Evolutionary conservation across 371 early-diverging fungal genomes (phyloP), one percentile per base, ranked within the genome.

Genomic region (Circinella umbellata): DNA sequence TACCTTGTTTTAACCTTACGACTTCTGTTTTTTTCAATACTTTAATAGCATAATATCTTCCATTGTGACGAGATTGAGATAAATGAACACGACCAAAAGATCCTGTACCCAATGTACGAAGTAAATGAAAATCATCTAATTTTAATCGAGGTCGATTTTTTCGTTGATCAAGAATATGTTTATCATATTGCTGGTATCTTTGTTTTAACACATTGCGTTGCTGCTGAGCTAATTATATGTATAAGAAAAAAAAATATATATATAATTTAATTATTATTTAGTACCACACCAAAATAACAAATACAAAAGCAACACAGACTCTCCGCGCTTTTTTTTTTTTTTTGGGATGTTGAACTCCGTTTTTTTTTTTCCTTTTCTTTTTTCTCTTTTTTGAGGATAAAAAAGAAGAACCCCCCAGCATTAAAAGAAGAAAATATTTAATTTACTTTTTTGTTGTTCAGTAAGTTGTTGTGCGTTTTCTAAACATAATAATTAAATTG

Each of bases 21-120:
- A 99, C 93, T 72, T 98, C 96, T 13, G 92, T 74, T 80, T 98
- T 99, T 65, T 94, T 92, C 65, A 99, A 86, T 4, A 98, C 96
- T 79, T 99, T 99, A 88, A 99, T 94, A 4, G 99, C 99, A 76
- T 94, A 97, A 86, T 90, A 96, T 51, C 91, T 86, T 37, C 82
- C 87, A 65, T 91, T 94, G 65, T 82, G 80, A 67, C 90, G 88
- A 54, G 89, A 88, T 63, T 88, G 90, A 14, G 93, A 95, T 34
- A 99, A 85, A 80, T 95, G 96, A 46, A 99, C 99, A 20, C 99
- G 93, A 36, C 99, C 99, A 87, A 99, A 99, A 10, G 99, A 96
- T 13, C 99, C 99, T 0, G 98, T 97, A 14, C 99, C 99, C 35
- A 99, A 71, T 17, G 93, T 94, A 42, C 93, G 88, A 61, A 88